Conservation (phyloP, 495 filamentous ascomycete genomes). For the Hypoxylon fuscum region DNA sequence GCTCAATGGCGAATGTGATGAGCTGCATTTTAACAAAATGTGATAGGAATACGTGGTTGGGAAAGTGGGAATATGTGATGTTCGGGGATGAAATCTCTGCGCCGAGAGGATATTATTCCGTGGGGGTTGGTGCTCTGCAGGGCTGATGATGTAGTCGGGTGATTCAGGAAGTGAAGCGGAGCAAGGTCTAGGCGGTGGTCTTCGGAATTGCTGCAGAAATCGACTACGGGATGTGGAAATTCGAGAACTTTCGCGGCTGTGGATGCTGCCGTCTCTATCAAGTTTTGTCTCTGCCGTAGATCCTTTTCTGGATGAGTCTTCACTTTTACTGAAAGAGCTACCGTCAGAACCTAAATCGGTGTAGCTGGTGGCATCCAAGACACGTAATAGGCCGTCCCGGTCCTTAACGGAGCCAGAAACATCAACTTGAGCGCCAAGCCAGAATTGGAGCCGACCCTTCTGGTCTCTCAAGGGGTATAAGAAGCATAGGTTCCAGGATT, state of each 20-base stretch:
- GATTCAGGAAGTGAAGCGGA: background rate
- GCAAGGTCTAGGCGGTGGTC: background rate
- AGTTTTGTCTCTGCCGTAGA: background rate
- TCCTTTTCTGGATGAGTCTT: constrained; percentile 8
- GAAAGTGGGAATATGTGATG: constrained; percentile 44
- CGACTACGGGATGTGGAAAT: constrained; percentile 9
- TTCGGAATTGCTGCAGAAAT: constrained; percentile 13
- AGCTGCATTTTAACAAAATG: constrained; percentile 37
- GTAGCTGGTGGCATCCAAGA: constrained; percentile 47
- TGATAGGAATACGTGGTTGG: constrained; percentile 63
- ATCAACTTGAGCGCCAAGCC: constrained; percentile 65
- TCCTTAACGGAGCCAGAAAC: constrained; percentile 61
- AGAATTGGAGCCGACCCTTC: constrained; percentile 55
- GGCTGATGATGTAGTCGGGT: background rate
- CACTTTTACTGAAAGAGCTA: constrained; percentile 18
- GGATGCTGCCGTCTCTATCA: constrained; percentile 1
- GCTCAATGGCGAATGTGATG: background rate
- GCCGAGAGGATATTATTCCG: background rate
- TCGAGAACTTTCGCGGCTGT: constrained; percentile 30
- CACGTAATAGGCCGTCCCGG: constrained; percentile 58
- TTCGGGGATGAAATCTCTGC: constrained; percentile 7
- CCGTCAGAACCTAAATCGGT: constrained; percentile 6
- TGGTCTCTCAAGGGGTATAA: constrained; percentile 58
- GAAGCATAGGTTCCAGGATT: constrained; percentile 66
- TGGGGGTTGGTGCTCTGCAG: background rate